Evolutionary conservation across 768 basidiomycete species (phyloP).

Genomic region (Clavulina sp.): DNA sequence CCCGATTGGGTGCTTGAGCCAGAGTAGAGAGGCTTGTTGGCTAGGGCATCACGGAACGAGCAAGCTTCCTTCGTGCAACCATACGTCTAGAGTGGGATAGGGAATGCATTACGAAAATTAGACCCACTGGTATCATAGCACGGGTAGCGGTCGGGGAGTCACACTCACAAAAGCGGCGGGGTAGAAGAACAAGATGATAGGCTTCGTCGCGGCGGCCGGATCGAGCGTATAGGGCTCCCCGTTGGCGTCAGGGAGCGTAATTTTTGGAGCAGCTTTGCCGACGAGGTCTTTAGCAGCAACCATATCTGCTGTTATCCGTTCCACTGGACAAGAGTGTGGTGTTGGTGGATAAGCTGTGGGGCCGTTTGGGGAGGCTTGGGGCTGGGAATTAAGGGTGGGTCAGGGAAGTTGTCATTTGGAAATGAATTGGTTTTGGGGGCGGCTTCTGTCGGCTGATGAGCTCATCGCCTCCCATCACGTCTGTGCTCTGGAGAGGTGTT

Average conservation of each 20-base stretch:
- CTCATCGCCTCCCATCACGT: too few relatives aligned
- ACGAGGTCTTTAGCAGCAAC: constrained; percentile 36
- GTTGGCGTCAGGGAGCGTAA: constrained; percentile 47
- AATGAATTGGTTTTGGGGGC: too few relatives aligned
- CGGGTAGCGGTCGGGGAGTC: constrained; percentile 16
- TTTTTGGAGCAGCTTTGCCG: constrained; percentile 44
- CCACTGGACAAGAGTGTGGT: too few relatives aligned
- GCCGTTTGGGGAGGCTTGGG: too few relatives aligned
- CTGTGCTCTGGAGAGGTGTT: too few relatives aligned
- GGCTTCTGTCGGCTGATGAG: too few relatives aligned
- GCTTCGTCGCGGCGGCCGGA: constrained; percentile 38
- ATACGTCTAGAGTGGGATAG: constrained; percentile 22
- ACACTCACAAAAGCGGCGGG: too few relatives aligned
- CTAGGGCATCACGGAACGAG: constrained; percentile 62
- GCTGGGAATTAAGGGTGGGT: too few relatives aligned
- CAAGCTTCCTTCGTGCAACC: constrained; percentile 76
- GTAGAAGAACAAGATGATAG: constrained; percentile 65
- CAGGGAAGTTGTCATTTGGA: too few relatives aligned
- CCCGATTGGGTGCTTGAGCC: not conserved
- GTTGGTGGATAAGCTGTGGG: too few relatives aligned
- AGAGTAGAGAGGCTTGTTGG: constrained; percentile 15
- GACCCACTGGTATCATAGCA: not conserved
- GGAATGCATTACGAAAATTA: not conserved
- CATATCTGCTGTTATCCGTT: not conserved
- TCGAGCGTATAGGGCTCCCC: constrained; percentile 43